Evolutionary conservation across 139 green algal species (phyloP).

Genomic region (Coelastrella sp.): DNA sequence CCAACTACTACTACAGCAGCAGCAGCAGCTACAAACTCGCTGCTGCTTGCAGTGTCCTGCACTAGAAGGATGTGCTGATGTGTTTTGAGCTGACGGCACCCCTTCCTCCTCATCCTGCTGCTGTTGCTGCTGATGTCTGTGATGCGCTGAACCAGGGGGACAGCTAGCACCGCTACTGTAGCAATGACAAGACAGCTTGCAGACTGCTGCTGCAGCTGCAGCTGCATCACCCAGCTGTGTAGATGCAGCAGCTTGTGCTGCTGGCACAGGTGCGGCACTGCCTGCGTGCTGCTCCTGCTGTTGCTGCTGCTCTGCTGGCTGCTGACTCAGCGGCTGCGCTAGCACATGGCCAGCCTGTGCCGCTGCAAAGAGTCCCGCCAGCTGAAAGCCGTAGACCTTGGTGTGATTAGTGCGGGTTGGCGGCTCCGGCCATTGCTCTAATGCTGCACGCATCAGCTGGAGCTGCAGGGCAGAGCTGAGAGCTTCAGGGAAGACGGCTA

Average conservation of each 20-base stretch:
- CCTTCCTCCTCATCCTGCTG: not conserved
- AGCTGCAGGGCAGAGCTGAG: slow-evolving; percentile 53
- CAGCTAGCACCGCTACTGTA: no score
- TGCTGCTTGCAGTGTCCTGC: no score
- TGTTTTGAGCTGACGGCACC: no score
- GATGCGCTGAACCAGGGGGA: not conserved
- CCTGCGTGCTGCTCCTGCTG: slow-evolving; percentile 12
- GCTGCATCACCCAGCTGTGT: slow-evolving; percentile 21
- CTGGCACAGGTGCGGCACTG: no score
- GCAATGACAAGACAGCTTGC: no score
- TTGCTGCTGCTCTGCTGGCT: not conserved
- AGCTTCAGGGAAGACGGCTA: slow-evolving; percentile 64
- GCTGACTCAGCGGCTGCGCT: slow-evolving; percentile 1
- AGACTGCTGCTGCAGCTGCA: slow-evolving; percentile 9
- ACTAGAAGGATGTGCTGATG: no score
- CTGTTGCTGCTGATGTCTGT: not conserved
- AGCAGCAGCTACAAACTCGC: no score
- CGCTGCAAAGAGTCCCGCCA: slow-evolving; percentile 67
- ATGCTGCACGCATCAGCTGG: slow-evolving; percentile 53
- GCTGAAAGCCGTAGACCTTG: slow-evolving; percentile 12
- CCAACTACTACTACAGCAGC: no score
- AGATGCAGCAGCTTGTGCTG: not conserved
- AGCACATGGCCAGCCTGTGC: slow-evolving; percentile 52
- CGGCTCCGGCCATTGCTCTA: slow-evolving; percentile 62
- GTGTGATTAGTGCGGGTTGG: slow-evolving; percentile 76